phyloP scores from a whole-genome alignment of 2,329 filamentous ascomycete genomes.

The Tympanopsis confertula region DNA sequence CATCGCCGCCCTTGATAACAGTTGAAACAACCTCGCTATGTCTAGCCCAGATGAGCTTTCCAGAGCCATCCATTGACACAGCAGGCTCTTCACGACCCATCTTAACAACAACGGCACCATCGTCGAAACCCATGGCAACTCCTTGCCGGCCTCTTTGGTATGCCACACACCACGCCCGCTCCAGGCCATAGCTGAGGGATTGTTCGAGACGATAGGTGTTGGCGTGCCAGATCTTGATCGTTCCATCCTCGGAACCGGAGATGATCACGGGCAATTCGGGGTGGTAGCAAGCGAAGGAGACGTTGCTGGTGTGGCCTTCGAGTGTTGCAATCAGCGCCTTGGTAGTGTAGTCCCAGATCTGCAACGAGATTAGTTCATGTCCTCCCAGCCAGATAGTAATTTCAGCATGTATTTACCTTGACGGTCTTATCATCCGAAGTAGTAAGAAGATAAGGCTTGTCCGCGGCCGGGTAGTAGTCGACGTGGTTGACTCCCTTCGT shows the following conservation, averaged over 20 bases:
- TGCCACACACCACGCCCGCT: slow-evolving; percentile 93
- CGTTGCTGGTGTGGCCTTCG: slow-evolving; percentile 94
- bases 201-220: slow-evolving; percentile 96
- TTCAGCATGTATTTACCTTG: too few relatives aligned
- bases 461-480: slow-evolving; percentile 70
- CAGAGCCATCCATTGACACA: slow-evolving; percentile 90
- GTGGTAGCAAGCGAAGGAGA: slow-evolving; percentile 96
- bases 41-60: slow-evolving; percentile 90
- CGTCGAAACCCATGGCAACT: slow-evolving; percentile 90
- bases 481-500: slow-evolving; percentile 97
- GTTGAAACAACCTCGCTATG: slow-evolving; percentile 92
- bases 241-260: slow-evolving; percentile 93
- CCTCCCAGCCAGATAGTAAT: too few relatives aligned
- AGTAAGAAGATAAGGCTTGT: slow-evolving; percentile 80
- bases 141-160: slow-evolving; percentile 93
- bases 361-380: slow-evolving; percentile 86
- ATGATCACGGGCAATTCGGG: slow-evolving; percentile 94
- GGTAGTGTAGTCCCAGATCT: slow-evolving; percentile 98
- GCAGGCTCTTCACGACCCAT: slow-evolving; percentile 95
- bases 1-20: slow-evolving; percentile 86
- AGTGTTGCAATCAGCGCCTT: slow-evolving; percentile 94
- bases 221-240: slow-evolving; percentile 95
- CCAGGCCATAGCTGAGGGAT: slow-evolving; percentile 87
- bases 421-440: slow-evolving; percentile 65
- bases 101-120: slow-evolving; percentile 94